Evolutionary conservation across 345 rosid genomes (phyloP).

Genomic region (Citrus cavaleriei): DNA sequence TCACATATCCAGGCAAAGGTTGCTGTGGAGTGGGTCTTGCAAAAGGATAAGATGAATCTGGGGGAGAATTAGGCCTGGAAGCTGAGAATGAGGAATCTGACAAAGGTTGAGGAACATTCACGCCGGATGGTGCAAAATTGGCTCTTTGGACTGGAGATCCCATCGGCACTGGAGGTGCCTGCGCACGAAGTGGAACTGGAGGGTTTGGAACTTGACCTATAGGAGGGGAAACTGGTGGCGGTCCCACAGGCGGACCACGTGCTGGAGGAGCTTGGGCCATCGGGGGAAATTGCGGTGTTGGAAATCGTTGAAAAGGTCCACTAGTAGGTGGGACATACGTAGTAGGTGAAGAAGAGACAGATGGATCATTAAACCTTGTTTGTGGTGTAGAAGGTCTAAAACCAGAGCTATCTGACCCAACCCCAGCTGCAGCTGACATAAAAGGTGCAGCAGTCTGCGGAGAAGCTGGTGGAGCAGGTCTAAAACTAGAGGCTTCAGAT

Average conservation of each 20-base stretch:
- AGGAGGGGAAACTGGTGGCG: conserved; percentile 50
- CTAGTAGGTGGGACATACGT: conserved; percentile 48
- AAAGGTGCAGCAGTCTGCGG: conserved; percentile 41
- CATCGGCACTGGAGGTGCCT: conserved; percentile 52
- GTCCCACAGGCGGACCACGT: conserved; percentile 43
- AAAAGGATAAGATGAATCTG: conserved; percentile 29
- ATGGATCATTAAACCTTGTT: conserved; percentile 32
- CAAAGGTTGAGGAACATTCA: conserved; percentile 33
- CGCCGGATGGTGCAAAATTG: conserved; percentile 34
- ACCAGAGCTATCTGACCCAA: conserved; percentile 36
- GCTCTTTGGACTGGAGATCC: conserved; percentile 54
- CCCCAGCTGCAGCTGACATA: conserved; percentile 42
- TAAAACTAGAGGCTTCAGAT: conserved; percentile 39
- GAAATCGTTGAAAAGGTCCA: conserved; percentile 49
- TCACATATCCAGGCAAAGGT: conserved; percentile 61
- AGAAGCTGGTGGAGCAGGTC: conserved; percentile 44
- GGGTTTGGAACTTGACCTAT: conserved; percentile 44
- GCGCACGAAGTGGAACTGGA: conserved; percentile 42
- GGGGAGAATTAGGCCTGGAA: conserved; percentile 46
- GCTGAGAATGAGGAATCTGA: conserved; percentile 30
- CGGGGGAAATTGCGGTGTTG: conserved; percentile 51
- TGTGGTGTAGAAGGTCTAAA: conserved; percentile 44
- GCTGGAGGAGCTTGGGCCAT: conserved; percentile 41
- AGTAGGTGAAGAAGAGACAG: conserved; percentile 43
- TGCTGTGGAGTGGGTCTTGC: conserved; percentile 37